phyloP scores from a whole-genome alignment of 179 eudicot genomes.

The Vitellaria paradoxa region DNA sequence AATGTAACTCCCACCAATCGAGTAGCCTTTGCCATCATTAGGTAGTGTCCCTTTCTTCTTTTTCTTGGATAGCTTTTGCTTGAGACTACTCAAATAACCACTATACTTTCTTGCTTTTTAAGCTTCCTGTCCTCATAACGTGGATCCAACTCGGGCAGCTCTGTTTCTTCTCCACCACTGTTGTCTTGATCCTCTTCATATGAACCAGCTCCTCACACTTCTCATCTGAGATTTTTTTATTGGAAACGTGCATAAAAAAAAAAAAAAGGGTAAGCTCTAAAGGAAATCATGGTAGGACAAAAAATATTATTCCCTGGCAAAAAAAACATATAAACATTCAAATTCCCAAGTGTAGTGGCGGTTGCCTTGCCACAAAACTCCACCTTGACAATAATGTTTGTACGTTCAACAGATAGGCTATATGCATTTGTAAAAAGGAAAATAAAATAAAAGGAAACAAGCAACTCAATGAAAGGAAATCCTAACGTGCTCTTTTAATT shows the following conservation, averaged over 20 bases:
- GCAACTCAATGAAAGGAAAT: not conserved
- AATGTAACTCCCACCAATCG: constrained; percentile 22
- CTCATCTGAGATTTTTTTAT: not conserved
- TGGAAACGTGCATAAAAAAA: too few species aligned
- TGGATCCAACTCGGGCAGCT: constrained; percentile 8
- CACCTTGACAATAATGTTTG: not conserved
- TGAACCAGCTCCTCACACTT: constrained; percentile 1
- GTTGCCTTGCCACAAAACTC: not conserved
- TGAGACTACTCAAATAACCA: constrained; percentile 16
- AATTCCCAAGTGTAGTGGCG: not conserved
- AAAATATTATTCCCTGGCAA: not conserved
- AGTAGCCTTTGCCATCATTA: constrained; percentile 19
- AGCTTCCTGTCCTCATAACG: constrained; percentile 17
- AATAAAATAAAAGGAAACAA: not conserved
- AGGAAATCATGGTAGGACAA: not conserved
- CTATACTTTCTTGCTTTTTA: constrained; percentile 15
- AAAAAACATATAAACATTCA: not conserved
- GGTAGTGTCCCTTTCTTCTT: constrained; percentile 25
- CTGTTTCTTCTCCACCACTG: constrained; percentile 10
- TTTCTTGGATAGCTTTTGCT: constrained; percentile 19
- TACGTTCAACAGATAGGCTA: not conserved
- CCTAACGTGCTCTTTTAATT: not conserved
- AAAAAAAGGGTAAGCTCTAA: not conserved
- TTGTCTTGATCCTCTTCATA: not conserved
- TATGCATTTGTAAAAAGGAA: not conserved